These are phyloP conservation scores for Crithidia mellificae DNA, from an alignment of 208 protist species.

Conservation along the genomic window DNA sequence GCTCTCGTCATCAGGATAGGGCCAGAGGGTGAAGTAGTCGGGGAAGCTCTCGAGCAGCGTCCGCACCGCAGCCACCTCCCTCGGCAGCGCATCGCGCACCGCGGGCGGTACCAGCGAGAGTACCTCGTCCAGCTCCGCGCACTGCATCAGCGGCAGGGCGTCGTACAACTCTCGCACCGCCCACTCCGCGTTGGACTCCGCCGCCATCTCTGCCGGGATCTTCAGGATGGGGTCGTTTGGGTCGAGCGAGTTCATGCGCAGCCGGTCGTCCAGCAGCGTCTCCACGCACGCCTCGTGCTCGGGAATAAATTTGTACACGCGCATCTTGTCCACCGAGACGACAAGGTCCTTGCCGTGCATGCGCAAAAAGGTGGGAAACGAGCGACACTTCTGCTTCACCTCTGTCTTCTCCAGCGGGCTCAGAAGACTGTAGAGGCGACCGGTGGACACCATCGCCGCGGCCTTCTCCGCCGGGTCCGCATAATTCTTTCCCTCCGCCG, in stretches of 20 bases:
- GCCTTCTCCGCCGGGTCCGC: constrained; percentile 38
- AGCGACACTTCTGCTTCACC: constrained; percentile 63
- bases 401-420: constrained; percentile 49
- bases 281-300: constrained; percentile 83
- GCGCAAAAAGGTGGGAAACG: constrained; percentile 83
- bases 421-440: constrained; percentile 66
- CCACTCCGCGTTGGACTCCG: constrained; percentile 63
- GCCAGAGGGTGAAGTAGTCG: constrained; percentile 78
- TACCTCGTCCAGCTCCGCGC: constrained; percentile 75
- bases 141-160: constrained; percentile 81
- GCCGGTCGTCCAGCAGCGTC: constrained; percentile 65
- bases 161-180: constrained; percentile 86
- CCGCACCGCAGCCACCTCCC: constrained; percentile 38
- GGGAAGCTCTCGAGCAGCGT: constrained; percentile 52
- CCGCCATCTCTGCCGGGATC: constrained; percentile 63
- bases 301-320: constrained; percentile 65
- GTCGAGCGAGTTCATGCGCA: constrained; percentile 49
- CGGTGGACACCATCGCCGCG: constrained; percentile 61
- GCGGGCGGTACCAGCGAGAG: constrained; percentile 68
- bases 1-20: constrained; percentile 71
- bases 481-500: constrained; percentile 71
- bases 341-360: constrained; percentile 77
- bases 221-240: constrained; percentile 70
- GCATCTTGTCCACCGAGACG: constrained; percentile 75
- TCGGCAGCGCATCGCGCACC: constrained; percentile 67